Conservation (phyloP, 805 yeast genomes). For the Pachysolen tannophilus region DNA sequence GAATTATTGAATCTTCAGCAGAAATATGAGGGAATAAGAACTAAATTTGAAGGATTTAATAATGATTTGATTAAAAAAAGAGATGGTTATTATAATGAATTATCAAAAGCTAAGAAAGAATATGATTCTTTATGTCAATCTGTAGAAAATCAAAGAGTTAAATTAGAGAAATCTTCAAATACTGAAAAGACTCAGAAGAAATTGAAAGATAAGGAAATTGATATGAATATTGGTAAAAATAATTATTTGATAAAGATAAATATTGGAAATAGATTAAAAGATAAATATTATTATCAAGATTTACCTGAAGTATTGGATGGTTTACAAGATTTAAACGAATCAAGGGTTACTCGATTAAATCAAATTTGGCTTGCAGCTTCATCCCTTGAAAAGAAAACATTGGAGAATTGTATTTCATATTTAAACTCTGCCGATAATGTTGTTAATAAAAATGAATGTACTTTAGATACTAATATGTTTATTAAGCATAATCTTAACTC, state of each 20-base stretch:
- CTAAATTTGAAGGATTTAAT: slow-evolving; percentile 49
- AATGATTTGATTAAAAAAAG: slow-evolving; percentile 45
- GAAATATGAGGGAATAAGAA: slow-evolving; percentile 45
- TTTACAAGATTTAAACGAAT: slow-evolving; percentile 76
- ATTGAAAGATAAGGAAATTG: slow-evolving; percentile 53
- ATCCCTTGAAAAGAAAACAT: slow-evolving; percentile 43
- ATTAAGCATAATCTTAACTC: slow-evolving; percentile 69
- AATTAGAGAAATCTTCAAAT: slow-evolving; percentile 48
- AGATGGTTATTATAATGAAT: slow-evolving; percentile 43
- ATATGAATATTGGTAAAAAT: slow-evolving; percentile 87
- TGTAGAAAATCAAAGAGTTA: slow-evolving; percentile 75
- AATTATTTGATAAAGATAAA: slow-evolving; percentile 72
- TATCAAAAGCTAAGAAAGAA: slow-evolving; percentile 57
- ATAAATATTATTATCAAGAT: slow-evolving; percentile 88
- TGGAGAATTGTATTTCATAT: slow-evolving; percentile 31
- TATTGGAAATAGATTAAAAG: slow-evolving; percentile 84
- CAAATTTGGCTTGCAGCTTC: slow-evolving; percentile 56
- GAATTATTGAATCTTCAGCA: slow-evolving; percentile 47
- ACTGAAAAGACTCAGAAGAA: slow-evolving; percentile 45
- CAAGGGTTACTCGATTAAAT: slow-evolving; percentile 65
- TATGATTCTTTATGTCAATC: slow-evolving; percentile 76
- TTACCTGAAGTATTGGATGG: slow-evolving; percentile 84
- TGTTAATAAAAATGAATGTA: slow-evolving; percentile 62
- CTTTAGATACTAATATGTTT: slow-evolving; percentile 81
- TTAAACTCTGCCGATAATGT: slow-evolving; percentile 46